Percentiles rank a stretch among this genome's conserved stretches.
Conservation (phyloP, 345 rosid genomes). For the Brassica juncea region DNA sequence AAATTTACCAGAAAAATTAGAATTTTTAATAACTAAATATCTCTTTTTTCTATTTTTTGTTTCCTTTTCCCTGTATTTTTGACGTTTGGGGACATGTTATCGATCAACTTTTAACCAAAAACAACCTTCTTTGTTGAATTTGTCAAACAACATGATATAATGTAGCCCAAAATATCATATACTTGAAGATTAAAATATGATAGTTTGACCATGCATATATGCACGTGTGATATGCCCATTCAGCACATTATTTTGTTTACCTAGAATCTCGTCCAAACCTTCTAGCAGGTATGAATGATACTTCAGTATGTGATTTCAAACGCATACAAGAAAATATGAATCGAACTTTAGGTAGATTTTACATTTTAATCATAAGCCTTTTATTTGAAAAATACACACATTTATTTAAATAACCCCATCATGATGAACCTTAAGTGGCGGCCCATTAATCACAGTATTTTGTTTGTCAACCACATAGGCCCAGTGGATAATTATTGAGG, state of each 20-base stretch:
- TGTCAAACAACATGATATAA: neutral
- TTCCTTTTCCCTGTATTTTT: neutral
- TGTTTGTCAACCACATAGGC: neutral
- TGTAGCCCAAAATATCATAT: too few species aligned
- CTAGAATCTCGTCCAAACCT: neutral
- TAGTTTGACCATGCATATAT: neutral
- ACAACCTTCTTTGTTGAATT: constrained; percentile 15
- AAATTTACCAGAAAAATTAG: too few species aligned
- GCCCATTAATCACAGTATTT: neutral
- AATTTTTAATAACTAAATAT: too few species aligned
- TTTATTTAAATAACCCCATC: neutral
- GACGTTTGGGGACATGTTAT: constrained; percentile 17
- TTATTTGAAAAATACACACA: constrained; percentile 9
- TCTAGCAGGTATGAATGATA: neutral
- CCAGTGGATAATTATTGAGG: neutral
- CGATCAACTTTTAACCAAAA: neutral
- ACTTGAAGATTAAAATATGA: neutral
- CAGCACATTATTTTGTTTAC: neutral
- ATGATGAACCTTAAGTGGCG: neutral
- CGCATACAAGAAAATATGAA: neutral
- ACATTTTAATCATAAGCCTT: neutral
- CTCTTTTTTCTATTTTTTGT: too few species aligned
- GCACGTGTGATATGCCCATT: neutral
- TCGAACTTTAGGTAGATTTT: neutral
- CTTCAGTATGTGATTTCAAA: neutral